Evolutionary conservation across 2,329 filamentous ascomycete genomes (phyloP).

Genomic region (Ophiostoma sp.): DNA sequence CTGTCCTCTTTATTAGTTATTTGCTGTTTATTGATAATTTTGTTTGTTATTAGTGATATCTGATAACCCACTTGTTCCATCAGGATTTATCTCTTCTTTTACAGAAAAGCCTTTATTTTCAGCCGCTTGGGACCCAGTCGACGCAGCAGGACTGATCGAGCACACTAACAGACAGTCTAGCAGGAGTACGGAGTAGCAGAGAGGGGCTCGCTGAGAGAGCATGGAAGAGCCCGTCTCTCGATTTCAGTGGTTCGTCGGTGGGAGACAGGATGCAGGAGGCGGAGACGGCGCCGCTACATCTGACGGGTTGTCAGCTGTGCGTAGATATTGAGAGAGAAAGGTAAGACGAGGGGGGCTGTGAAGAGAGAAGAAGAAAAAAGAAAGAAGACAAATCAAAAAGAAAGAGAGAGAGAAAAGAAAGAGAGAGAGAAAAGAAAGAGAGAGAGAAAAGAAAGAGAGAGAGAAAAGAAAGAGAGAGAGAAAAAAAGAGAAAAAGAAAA

Average conservation of each 20-base stretch:
- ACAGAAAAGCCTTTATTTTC: too few species aligned
- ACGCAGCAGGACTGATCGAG: too few species aligned
- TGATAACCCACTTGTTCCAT: constrained; percentile 2
- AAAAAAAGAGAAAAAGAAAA: constrained; percentile 5
- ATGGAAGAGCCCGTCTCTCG: too few species aligned
- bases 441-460: not conserved
- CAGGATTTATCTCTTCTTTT: not conserved
- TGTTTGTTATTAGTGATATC: not conserved
- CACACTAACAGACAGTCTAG: too few species aligned
- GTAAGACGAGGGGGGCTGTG: not conserved
- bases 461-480: not conserved
- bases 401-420: not conserved
- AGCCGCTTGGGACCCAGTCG: too few species aligned
- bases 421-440: not conserved
- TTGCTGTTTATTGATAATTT: not conserved
- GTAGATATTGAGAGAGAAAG: too few species aligned
- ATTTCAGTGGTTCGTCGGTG: too few species aligned
- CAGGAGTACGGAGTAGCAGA: too few species aligned
- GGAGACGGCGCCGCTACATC: not conserved
- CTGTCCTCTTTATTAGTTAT: not conserved
- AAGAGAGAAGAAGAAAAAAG: not conserved
- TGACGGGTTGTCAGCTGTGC: not conserved
- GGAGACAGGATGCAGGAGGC: not conserved
- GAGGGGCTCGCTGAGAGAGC: too few species aligned
- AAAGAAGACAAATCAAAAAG: constrained; percentile 1